Evolutionary conservation across 192 early-diverging fungal species (phyloP).

Genomic region (Gaertneriomyces semiglobifer): DNA sequence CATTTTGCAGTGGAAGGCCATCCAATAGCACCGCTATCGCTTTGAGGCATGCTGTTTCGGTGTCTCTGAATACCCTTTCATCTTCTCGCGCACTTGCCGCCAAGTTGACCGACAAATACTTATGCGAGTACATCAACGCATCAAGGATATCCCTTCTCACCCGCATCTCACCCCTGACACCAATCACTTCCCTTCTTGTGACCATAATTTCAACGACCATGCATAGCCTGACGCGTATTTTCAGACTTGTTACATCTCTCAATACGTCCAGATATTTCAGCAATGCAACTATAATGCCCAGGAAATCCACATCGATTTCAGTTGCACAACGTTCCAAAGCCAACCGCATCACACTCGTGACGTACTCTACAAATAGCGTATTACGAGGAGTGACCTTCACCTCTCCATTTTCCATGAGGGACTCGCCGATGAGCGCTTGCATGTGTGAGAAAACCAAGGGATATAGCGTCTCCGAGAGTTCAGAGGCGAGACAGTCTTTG

Average conservation of each 20-base stretch:
- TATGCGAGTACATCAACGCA: slow-evolving; percentile 55
- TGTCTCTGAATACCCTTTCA: slow-evolving; percentile 64
- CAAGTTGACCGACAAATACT: slow-evolving; percentile 5
- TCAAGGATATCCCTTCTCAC: slow-evolving; percentile 71
- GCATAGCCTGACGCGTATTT: slow-evolving; percentile 74
- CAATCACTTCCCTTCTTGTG: slow-evolving; percentile 69
- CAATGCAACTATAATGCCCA: slow-evolving; percentile 61
- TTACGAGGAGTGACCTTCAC: slow-evolving; percentile 48
- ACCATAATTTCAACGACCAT: slow-evolving; percentile 72
- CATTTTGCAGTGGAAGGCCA: slow-evolving; percentile 66
- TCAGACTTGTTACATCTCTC: slow-evolving; percentile 39
- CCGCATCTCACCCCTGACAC: slow-evolving; percentile 67
- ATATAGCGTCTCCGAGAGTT: slow-evolving; percentile 65
- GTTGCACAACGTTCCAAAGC: slow-evolving; percentile 20
- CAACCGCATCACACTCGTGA: slow-evolving; percentile 14
- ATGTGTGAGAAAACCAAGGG: slow-evolving; percentile 14
- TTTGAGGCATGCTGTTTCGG: slow-evolving; percentile 76
- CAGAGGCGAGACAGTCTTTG: slow-evolving; percentile 76
- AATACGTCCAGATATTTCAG: slow-evolving; percentile 66
- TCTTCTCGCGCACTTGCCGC: slow-evolving; percentile 17
- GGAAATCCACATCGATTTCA: slow-evolving; percentile 60
- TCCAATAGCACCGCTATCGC: slow-evolving; percentile 67
- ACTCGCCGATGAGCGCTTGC: too few species aligned
- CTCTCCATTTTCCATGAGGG: too few species aligned
- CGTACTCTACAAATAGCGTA: slow-evolving; percentile 61